These are phyloP conservation scores for Aurantiochytrium sp. DNA, from an alignment of 108 stramenopile genomes.

Conservation along the genomic window DNA sequence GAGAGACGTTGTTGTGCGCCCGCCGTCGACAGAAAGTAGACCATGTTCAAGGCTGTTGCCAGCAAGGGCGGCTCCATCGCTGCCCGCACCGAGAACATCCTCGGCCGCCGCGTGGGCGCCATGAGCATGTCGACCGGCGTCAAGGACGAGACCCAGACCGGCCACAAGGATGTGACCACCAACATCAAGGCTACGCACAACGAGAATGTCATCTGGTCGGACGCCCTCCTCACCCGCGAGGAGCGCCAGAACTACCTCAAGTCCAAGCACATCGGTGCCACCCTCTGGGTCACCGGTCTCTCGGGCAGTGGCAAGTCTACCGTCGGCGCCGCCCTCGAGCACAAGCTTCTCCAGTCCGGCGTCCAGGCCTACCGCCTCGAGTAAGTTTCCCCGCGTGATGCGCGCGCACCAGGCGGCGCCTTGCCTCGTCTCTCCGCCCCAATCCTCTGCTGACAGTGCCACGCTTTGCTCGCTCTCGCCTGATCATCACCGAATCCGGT, in stretches of 20 bases:
- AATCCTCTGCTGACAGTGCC: too few relatives aligned
- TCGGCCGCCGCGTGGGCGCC: slow-evolving; percentile 15
- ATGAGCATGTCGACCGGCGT: neutral
- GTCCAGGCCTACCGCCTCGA: slow-evolving; percentile 61
- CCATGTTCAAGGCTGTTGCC: neutral
- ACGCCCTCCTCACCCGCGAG: slow-evolving; percentile 3
- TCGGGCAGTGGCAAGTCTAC: slow-evolving; percentile 60
- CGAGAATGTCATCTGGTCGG: slow-evolving; percentile 22
- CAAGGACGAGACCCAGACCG: slow-evolving; percentile 24
- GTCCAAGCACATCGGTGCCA: slow-evolving; percentile 50
- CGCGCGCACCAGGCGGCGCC: too few relatives aligned
- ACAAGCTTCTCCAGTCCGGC: slow-evolving; percentile 44
- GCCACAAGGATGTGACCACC: slow-evolving; percentile 33
- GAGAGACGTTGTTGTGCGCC: too few relatives aligned
- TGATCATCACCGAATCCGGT: too few relatives aligned
- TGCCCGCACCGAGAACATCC: neutral
- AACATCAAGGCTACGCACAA: slow-evolving; percentile 10
- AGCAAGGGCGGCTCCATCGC: neutral
- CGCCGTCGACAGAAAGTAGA: neutral
- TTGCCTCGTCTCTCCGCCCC: too few relatives aligned
- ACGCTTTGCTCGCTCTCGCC: too few relatives aligned
- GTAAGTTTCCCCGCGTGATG: slow-evolving; percentile 33
- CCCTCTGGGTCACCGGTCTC: slow-evolving; percentile 61
- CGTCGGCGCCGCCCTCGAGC: slow-evolving; percentile 54
- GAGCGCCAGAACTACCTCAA: slow-evolving; percentile 37